A percentile compares a stretch with the other conserved stretches of the same genome.
Evolutionary conservation across 2,329 filamentous ascomycete species (phyloP).

Genomic region (Colletotrichum costaricense): DNA sequence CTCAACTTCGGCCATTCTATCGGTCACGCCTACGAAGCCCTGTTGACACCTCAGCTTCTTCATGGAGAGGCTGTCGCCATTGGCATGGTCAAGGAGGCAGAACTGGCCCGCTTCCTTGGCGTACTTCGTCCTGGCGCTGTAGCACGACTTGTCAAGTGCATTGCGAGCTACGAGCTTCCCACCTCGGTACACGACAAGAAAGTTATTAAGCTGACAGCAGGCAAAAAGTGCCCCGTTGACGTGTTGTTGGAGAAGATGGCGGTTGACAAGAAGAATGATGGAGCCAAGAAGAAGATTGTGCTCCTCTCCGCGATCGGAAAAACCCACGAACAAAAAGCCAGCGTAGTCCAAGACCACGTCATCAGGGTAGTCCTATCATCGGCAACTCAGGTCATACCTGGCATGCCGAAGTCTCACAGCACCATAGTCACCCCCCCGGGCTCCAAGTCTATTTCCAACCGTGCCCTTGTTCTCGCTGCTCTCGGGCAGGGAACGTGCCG

Average conservation of each 20-base stretch:
- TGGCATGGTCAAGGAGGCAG: slow-evolving; percentile 98
- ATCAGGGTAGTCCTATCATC: slow-evolving; percentile 88
- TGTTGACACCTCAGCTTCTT: slow-evolving; percentile 92
- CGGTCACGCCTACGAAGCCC: slow-evolving; percentile 95
- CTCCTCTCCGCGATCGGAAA: slow-evolving; percentile 90
- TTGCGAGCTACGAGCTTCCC: slow-evolving; percentile 92
- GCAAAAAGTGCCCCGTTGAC: slow-evolving; percentile 89
- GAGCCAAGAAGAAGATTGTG: slow-evolving; percentile 94
- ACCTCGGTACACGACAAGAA: slow-evolving; percentile 86
- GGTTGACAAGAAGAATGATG: slow-evolving; percentile 98
- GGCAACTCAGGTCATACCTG: slow-evolving; percentile 78
- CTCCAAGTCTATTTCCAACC: slow-evolving; percentile 97
- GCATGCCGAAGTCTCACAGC: slow-evolving; percentile 72
- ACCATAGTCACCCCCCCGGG: slow-evolving; percentile 89
- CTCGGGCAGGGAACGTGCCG: slow-evolving; percentile 87
- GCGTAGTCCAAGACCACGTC: slow-evolving; percentile 85
- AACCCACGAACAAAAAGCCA: slow-evolving; percentile 88
- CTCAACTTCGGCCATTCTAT: slow-evolving; percentile 99
- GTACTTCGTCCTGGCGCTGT: slow-evolving; percentile 88
- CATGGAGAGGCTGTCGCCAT: slow-evolving; percentile 97
- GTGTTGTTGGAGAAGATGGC: slow-evolving; percentile 92
- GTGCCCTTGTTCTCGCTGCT: slow-evolving; percentile 92
- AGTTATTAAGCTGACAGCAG: slow-evolving; percentile 83
- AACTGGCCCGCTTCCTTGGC: slow-evolving; percentile 89
- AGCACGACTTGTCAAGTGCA: slow-evolving; percentile 89